phyloP scores from a whole-genome alignment of 441 rosid species.

The Rhodomyrtus psidioides region DNA sequence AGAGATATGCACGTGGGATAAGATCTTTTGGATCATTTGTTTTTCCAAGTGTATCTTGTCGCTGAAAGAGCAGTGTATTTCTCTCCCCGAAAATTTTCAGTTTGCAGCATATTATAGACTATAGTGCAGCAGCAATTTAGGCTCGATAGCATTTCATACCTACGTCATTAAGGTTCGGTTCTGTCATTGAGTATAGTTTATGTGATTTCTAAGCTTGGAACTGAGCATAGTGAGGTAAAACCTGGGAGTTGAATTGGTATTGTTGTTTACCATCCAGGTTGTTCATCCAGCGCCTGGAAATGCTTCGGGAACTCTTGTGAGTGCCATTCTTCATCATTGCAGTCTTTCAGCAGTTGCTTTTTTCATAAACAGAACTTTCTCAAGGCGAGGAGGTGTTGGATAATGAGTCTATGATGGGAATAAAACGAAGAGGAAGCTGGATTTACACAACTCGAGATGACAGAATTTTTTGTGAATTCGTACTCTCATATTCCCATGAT shows the following conservation, averaged over 20 bases:
- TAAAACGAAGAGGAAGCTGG: too few relatives aligned
- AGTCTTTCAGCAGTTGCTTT: constrained; percentile 49
- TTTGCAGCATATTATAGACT: neutral
- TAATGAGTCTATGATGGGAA: constrained; percentile 41
- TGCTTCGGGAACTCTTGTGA: too few relatives aligned
- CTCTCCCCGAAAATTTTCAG: neutral
- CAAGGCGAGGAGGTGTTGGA: constrained; percentile 48
- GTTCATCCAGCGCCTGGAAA: constrained; percentile 99
- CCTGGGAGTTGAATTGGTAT: too few relatives aligned
- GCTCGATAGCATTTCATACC: neutral
- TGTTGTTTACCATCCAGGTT: constrained; percentile 33
- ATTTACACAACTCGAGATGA: too few relatives aligned
- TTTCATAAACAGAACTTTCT: constrained; percentile 28
- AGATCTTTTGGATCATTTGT: neutral
- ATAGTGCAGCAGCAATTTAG: neutral
- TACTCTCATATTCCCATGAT: too few relatives aligned
- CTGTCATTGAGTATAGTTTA: neutral
- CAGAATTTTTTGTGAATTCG: too few relatives aligned
- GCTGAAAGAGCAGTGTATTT: neutral
- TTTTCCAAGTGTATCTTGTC: neutral
- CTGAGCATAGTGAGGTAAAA: neutral
- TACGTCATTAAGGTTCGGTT: neutral
- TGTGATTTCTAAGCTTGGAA: neutral
- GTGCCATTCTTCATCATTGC: constrained; percentile 88
- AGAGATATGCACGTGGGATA: neutral